Percentiles rank a stretch among this genome's conserved stretches.
Evolutionary conservation across 2,329 filamentous ascomycete species (phyloP).

Genomic region (Hymenoscyphus fraxineus): DNA sequence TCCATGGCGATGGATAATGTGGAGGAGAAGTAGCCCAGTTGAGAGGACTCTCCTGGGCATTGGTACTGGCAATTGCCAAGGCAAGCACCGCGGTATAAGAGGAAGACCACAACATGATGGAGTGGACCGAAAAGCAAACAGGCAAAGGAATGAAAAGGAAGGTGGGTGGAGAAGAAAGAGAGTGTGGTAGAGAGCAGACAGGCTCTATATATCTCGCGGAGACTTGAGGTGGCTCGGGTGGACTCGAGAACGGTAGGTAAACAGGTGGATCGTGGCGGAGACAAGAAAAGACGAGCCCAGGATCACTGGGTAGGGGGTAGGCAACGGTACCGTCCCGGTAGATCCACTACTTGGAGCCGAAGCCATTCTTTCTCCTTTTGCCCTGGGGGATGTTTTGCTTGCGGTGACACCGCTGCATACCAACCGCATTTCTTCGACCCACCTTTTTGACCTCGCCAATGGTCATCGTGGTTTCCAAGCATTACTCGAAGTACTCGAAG

Average conservation of each 20-base stretch:
- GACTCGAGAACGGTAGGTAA: background rate
- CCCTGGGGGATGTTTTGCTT: background rate
- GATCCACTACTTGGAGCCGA: background rate
- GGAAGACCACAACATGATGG: conserved; percentile 24
- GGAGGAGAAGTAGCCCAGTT: conserved; percentile 26
- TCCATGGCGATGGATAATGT: conserved; percentile 35
- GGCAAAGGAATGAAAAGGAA: background rate
- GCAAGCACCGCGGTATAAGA: conserved; percentile 19
- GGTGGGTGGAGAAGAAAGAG: conserved; percentile 8
- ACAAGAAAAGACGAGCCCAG: too few species aligned
- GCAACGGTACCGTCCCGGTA: background rate
- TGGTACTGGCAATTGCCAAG: conserved; percentile 19
- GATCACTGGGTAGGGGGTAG: too few species aligned
- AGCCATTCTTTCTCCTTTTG: background rate
- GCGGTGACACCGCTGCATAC: background rate
- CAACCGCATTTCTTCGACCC: background rate
- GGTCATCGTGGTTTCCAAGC: background rate
- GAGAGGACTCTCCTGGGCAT: conserved; percentile 26
- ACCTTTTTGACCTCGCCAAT: background rate
- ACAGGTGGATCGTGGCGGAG: too few species aligned
- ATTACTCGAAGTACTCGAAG: too few species aligned
- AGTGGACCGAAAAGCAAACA: background rate
- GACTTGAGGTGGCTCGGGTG: background rate
- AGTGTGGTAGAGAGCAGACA: background rate
- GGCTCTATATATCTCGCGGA: conserved; percentile 10